phyloP scores from a whole-genome alignment of 2,329 filamentous ascomycete species.

The Cercospora citrullina region DNA sequence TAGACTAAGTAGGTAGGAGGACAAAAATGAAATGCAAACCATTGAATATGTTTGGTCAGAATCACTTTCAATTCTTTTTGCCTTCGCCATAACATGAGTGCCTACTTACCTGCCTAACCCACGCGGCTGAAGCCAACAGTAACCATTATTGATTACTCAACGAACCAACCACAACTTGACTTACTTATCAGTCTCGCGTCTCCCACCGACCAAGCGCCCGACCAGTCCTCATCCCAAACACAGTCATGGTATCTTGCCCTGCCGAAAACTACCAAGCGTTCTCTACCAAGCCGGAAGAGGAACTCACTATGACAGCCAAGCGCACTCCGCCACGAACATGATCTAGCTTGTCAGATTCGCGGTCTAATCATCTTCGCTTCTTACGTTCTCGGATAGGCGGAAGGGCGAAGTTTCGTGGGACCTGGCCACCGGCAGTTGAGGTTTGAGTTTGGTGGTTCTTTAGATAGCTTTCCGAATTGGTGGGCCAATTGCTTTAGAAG shows the following conservation, averaged over 20 bases:
- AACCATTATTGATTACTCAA: too few relatives aligned
- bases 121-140: too few relatives aligned
- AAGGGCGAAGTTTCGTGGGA: background rate
- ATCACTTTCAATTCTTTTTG: too few relatives aligned
- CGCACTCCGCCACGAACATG: background rate
- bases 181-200: too few relatives aligned
- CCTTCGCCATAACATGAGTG: too few relatives aligned
- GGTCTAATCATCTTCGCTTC: background rate
- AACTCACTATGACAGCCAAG: background rate
- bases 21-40: background rate
- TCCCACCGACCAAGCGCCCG: too few relatives aligned
- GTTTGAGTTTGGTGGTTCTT: background rate
- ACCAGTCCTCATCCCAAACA: too few relatives aligned
- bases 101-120: too few relatives aligned
- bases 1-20: background rate
- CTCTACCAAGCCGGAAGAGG: background rate
- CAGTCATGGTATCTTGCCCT: too few relatives aligned
- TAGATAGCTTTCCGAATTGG: background rate
- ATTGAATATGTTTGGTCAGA: background rate
- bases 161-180: too few relatives aligned
- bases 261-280: too few relatives aligned
- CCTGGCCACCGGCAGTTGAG: background rate
- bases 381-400: background rate
- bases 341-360: background rate
- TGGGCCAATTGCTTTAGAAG: background rate